Conservation (phyloP, 2,329 filamentous ascomycete genomes). For the Aureobasidium subglaciale region DNA sequence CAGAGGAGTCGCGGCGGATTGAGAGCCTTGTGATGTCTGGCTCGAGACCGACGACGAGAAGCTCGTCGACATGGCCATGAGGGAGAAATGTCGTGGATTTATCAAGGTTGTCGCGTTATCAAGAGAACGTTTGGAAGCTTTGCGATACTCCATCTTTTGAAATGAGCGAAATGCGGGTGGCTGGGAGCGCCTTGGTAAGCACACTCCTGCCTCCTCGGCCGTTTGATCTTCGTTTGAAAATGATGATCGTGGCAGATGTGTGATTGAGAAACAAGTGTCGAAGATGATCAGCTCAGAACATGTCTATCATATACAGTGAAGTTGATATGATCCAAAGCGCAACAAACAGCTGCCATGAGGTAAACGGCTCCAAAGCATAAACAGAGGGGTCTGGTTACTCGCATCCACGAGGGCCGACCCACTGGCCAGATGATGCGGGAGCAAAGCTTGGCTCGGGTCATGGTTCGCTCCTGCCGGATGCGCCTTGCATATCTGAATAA, state of each 20-base stretch:
- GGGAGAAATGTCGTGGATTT: not conserved
- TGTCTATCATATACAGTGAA: not conserved
- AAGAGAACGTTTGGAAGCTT: slow-evolving; percentile 8
- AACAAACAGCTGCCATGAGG: not conserved
- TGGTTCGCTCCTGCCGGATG: slow-evolving; percentile 3
- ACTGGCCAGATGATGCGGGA: not conserved
- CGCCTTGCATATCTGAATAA: slow-evolving; percentile 10
- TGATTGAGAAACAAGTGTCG: not conserved
- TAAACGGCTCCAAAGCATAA: not conserved
- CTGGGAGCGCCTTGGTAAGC: not conserved
- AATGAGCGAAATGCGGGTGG: not conserved
- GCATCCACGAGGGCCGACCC: too few species aligned
- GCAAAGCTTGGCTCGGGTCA: slow-evolving; percentile 10
- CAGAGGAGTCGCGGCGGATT: slow-evolving; percentile 14
- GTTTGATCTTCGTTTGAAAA: not conserved
- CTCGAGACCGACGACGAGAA: slow-evolving; percentile 13
- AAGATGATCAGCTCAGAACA: not conserved
- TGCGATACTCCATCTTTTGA: slow-evolving; percentile 8
- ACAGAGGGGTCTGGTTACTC: not conserved
- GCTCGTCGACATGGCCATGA: slow-evolving; percentile 10
- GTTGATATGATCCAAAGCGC: not conserved
- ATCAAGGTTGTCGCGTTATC: slow-evolving; percentile 13
- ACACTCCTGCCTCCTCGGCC: not conserved
- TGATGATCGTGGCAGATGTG: not conserved
- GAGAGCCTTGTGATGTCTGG: not conserved